Base-by-base conservation (phyloP, 208 protist species). In the Crithidia thermophila region DNA sequence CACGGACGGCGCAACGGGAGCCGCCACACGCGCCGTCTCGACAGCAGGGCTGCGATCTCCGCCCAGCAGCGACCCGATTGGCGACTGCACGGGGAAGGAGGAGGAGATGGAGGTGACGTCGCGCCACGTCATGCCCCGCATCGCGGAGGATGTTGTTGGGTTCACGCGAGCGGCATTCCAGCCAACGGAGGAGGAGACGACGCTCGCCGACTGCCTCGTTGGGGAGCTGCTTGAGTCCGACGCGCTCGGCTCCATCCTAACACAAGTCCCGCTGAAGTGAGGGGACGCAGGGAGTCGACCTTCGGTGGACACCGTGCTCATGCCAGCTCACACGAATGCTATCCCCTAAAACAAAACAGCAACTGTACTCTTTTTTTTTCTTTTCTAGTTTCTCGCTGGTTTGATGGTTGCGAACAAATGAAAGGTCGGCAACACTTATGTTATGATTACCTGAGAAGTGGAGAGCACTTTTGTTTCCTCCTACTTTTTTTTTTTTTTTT, bases 101-200 rank as follows among this genome's bases (percentile, higher is more conserved):
- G 59, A 53, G 0, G 68, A 60, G 25, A 46, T 40, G 25, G 68
- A 62, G 3, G 55, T 9, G 2, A 18, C 52, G 20, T 74, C 68
- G 18, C 34, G 59, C 47, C 59, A 56, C 6, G 42, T 43, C 43
- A 43, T 34, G 18, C 68, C 46, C 8, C 45, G 51, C 50, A 53
- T 21, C 18, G 33, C 47, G 18, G 57, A 43, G 4, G 51, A 45
- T 8, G 34, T 34, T 27, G 56, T 27, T n/a, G 50, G 37, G 39
- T 33, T 42, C 4, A 30, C n/a, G 9, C 59, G 51, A 1, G 50
- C 1, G 3, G 47, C 0, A 6, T 61, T 25, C 57, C 67, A 67
- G 11, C 30, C 52, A 1, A 74, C 31, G 28, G 50, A 30, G 11
- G 59, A 67, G 25, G 57, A 63, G 42, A 55, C 34, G 20, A 27